Base-by-base conservation (phyloP, 192 early-diverging fungal genomes). In the Linnemannia zychae region DNA sequence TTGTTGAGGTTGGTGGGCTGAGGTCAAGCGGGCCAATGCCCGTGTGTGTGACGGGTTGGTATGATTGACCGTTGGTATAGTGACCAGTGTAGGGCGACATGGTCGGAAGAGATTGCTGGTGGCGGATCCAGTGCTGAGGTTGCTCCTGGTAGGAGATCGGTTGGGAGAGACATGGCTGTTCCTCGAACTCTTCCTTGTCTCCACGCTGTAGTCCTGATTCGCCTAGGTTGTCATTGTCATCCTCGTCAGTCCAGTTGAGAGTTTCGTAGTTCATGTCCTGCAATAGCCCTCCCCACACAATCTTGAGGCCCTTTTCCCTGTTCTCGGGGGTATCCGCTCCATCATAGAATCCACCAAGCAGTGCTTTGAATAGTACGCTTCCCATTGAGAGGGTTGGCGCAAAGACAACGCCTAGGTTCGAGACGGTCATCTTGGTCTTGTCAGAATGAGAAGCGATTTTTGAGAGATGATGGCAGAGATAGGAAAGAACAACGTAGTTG, bases 361-460 rank as follows among this genome's bases (percentile, higher is more conserved):
- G 87, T 7, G 89, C 87, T 38, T 88, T 88, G 69, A 93, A 93
- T 20, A 93, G 72, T 3, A 89, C 82, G 66, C 89, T 88, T 2
- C 90, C 88, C n/a, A 93, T 88, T 12, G 87, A 87, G 7, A 93
- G 79, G 9, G 89, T 92, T 15, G 93, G 93, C n/a, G 89, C 89
- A 86, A 93, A 93, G 36, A 93, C 91, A 0, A 92, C 77, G 1
- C 88, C 93, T 15, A 93, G 80, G 52, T 93, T 93, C 28, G 88
- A 91, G 5, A 90, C 88, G 3, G 85, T 92, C 93, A 93, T 93
- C 67, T 89, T 88, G 67, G 92, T 93, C 37, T 81, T 84, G n/a
- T 89, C 86, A 18, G 69, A 75, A 50, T 89, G 82, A 18, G 78
- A 77, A 12, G 87, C 88, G 20, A 93, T 87, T 49, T 87, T 91